A percentile compares a stretch with the other conserved stretches of the same genome.
These are phyloP conservation scores for Jatropha multifida DNA, from an alignment of 441 rosid genomes.

Conservation along the genomic window DNA sequence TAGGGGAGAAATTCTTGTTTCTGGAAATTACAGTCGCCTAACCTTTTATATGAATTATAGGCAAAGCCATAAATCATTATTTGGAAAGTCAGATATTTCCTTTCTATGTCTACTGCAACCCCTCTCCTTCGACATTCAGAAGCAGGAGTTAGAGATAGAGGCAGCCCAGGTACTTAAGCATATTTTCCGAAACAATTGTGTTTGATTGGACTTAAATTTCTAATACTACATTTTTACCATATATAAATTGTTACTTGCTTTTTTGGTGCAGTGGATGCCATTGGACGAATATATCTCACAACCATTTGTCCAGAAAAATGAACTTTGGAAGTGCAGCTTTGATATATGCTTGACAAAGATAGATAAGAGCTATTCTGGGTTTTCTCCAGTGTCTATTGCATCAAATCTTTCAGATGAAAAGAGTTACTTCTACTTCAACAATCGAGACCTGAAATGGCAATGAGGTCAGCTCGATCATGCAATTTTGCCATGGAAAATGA, in stretches of 20 bases:
- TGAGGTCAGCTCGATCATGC: neutral
- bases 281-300: conserved; percentile 62
- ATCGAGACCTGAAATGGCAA: conserved; percentile 15
- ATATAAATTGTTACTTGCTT: conserved; percentile 10
- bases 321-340: conserved; percentile 40
- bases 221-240: neutral
- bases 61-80: conserved; percentile 73
- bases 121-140: conserved; percentile 56
- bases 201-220: neutral
- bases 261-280: conserved; percentile 71
- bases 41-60: conserved; percentile 33
- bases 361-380: conserved; percentile 49
- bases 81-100: conserved; percentile 76
- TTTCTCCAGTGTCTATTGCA: conserved; percentile 44
- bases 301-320: conserved; percentile 50
- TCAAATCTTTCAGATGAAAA: conserved; percentile 33
- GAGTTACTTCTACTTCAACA: conserved; percentile 46
- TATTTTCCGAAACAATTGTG: neutral
- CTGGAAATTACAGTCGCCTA: neutral
- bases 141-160: conserved; percentile 73
- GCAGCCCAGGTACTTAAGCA: conserved; percentile 60
- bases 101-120: conserved; percentile 81
- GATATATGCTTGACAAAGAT: conserved; percentile 58
- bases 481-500: neutral
- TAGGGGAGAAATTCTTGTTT: neutral